These are phyloP conservation scores for Botryotinia globosa DNA, from an alignment of 2,329 filamentous ascomycete species.

Conservation along the genomic window DNA sequence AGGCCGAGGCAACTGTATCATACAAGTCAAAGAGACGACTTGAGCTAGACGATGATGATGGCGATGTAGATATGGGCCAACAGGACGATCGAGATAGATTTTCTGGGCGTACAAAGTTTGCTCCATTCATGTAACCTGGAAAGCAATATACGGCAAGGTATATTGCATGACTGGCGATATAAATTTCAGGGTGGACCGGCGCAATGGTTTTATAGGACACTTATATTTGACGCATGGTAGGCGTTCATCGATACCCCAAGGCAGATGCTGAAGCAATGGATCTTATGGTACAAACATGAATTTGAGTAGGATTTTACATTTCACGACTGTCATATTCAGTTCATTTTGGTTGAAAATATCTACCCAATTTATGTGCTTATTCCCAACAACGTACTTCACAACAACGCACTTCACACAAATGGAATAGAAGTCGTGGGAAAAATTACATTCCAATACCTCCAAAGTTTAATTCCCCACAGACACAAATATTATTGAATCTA, in stretches of 20 bases:
- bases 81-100: slow-evolving; percentile 39
- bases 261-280: not conserved
- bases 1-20: slow-evolving; percentile 3
- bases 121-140: slow-evolving; percentile 34
- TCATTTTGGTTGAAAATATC: not conserved
- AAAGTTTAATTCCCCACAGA: not conserved
- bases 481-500: not conserved
- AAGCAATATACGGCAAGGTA: not conserved
- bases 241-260: slow-evolving; percentile 16
- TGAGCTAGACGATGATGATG: slow-evolving; percentile 25
- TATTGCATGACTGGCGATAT: not conserved
- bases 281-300: not conserved
- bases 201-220: not conserved
- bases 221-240: slow-evolving; percentile 6
- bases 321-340: not conserved
- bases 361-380: not conserved
- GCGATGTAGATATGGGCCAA: slow-evolving; percentile 33
- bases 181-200: not conserved
- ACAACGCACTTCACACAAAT: not conserved
- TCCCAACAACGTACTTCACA: not conserved
- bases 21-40: slow-evolving; percentile 27
- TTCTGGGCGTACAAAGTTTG: slow-evolving; percentile 32
- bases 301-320: not conserved
- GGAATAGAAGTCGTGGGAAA: not conserved
- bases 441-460: not conserved